Conservation (phyloP, 768 basidiomycete genomes). For the Lactarius evosmus region DNA sequence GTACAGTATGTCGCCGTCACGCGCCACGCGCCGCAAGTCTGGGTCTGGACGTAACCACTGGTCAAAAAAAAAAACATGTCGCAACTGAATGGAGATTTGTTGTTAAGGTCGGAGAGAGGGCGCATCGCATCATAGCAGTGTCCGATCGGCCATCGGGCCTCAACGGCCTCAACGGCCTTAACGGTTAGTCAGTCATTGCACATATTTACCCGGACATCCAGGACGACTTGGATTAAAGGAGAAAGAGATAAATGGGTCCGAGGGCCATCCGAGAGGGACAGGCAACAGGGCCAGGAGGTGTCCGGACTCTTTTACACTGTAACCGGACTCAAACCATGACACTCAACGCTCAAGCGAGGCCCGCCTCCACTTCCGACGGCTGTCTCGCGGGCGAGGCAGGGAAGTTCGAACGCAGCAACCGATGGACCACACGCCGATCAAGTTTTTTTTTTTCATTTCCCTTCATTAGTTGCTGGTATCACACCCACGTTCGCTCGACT, state of each 20-base stretch:
- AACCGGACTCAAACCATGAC: no score
- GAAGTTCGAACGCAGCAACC: background rate
- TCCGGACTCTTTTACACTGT: no score
- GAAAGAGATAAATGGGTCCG: background rate
- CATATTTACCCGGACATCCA: background rate
- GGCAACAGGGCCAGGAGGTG: background rate
- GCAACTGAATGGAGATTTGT: background rate
- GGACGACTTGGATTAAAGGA: background rate
- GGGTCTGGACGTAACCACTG: background rate
- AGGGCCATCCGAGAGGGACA: background rate
- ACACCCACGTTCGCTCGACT: background rate
- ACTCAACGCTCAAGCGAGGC: background rate
- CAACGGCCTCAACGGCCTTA: no score
- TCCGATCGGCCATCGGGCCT: no score
- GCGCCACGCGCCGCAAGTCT: background rate
- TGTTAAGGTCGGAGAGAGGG: background rate
- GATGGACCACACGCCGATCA: background rate
- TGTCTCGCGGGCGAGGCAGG: background rate
- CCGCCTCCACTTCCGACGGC: background rate
- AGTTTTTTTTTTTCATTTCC: background rate
- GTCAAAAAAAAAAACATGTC: background rate
- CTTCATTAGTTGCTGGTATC: no score
- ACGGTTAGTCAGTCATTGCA: no score
- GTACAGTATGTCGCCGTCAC: background rate
- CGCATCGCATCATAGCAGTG: background rate